Base-by-base conservation (phyloP, 257 asterid genomes). In the Penstemon eatonii region DNA sequence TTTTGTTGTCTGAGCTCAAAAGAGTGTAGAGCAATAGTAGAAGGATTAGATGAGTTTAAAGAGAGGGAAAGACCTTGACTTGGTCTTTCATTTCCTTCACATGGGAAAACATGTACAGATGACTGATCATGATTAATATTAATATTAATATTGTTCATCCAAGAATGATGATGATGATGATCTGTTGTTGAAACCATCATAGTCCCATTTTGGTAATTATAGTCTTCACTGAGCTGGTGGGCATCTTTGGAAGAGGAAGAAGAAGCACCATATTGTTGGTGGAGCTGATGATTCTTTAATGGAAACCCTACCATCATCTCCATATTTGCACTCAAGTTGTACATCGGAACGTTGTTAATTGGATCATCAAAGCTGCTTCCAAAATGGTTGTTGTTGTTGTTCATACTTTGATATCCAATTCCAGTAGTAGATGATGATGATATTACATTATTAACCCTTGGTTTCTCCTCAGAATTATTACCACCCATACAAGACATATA, bases 31-130 rank as follows among this genome's bases (percentile, higher is more conserved):
- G 87, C 92, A 11, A 84, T 85, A 19, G 44, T 50, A 0, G 94
- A 82, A 45, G 92, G 94, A 64, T 87, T 76, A 0, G 90, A 78
- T 6, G 97, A 84, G 44, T 76, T 85, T 18, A 93, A 65, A 10
- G 99, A 88, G 43, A 93, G 89, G 0, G 97, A 88, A 38, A 93
- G 97, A 0, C 97, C 96, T 66, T 87, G 96, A 62, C 86, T 91
- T 1, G 96, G 96, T 78, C 95, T 85, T 65, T 87, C 96, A 66
- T 82, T 86, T 11, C 89, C 89, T 73, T 92, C 91, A 53, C 91
- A 84, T 2, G 85, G 70, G 68, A 92, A 92, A n/a, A 88, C 88
- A 25, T 86, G 76, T 8, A 95, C 72, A 59, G 84, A 7, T 12
- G 91, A 81, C 13, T 88, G 78, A 74, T 83, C 87, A 11, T 73